Evolutionary conservation across 2,329 filamentous ascomycete genomes (phyloP), one percentile per base, ranked within the genome.

Genomic region (Pyrenophora graminea): DNA sequence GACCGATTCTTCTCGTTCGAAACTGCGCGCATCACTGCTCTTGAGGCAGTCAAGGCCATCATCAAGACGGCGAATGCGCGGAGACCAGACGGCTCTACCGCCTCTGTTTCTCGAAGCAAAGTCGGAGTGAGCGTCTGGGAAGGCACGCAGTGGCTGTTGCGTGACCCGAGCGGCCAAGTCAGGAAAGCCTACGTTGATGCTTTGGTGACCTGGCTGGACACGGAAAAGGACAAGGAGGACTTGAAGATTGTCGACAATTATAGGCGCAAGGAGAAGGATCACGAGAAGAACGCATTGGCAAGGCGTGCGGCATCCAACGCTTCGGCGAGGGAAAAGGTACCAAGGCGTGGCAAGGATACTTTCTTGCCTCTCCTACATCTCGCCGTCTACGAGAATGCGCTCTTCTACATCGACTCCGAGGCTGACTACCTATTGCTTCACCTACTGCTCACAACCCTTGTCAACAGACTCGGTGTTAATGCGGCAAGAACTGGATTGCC

Each of bases 111-210:
- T 5, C 83, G 91, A 56, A 90, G 88, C 69, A 84, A 81, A 34
- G 89, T 95, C 1, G 86, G 89, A 0, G 80, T 96, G 7, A 83
- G 89, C 47, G 88, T 92, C 0, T 99, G 94, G 94, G 92, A 97
- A 72, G 91, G 90, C n/a, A 96, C 92, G 0, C 91, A 97, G 55
- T 96, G 91, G 90, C 83, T 97, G 38, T 77, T 97, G 17, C 86
- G 89, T 32, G 93, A 97, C 65, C 81, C 85, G 1, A 87, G 92
- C 63, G 85, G 85, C 27, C 81, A 85, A 27, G 91, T 97, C 30
- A 85, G 92, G 46, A 87, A 87, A 68, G 90, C 91, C 0, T 99
- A 97, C 62, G 84, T 87, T 6, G 90, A 96, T 71, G 89, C 91
- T 4, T 74, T 97, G 13, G 73, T 90, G 34, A 89, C 89, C 0